phyloP scores from a whole-genome alignment of 1,139 yeast genomes.

The Zygoascus hellenicus region DNA sequence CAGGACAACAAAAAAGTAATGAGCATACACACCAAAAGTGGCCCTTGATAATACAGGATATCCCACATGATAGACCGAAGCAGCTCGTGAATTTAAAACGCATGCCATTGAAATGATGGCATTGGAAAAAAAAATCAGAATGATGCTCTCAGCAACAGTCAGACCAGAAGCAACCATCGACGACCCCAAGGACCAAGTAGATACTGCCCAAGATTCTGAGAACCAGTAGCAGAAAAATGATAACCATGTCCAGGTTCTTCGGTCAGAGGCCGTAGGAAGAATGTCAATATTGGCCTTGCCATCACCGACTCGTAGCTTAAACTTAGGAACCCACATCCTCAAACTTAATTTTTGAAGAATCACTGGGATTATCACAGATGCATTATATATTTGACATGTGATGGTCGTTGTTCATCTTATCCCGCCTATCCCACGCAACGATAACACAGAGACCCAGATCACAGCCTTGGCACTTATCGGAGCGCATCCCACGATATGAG shows the following conservation, averaged over 20 bases:
- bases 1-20: constrained; percentile 24
- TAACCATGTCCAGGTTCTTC: constrained; percentile 18
- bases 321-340: too few relatives aligned
- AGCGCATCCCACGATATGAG: too few relatives aligned
- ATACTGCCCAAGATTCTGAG: constrained; percentile 21
- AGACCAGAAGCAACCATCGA: constrained; percentile 17
- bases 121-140: constrained; percentile 15
- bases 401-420: too few relatives aligned
- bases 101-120: constrained; percentile 17
- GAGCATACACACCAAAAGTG: constrained; percentile 21
- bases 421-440: too few relatives aligned
- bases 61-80: constrained; percentile 21
- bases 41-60: constrained; percentile 22
- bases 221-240: constrained; percentile 19
- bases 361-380: too few relatives aligned
- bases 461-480: too few relatives aligned
- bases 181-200: constrained; percentile 17
- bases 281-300: constrained; percentile 11
- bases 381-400: too few relatives aligned
- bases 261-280: constrained; percentile 16
- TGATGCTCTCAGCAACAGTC: constrained; percentile 17
- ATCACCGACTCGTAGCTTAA: too few relatives aligned
- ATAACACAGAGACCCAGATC: too few relatives aligned
- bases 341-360: too few relatives aligned
- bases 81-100: constrained; percentile 22